Percentiles rank a stretch among this genome's conserved stretches.
These are phyloP conservation scores for Gastrolobium villosum DNA, from an alignment of 306 rosid genomes.

Conservation along the genomic window DNA sequence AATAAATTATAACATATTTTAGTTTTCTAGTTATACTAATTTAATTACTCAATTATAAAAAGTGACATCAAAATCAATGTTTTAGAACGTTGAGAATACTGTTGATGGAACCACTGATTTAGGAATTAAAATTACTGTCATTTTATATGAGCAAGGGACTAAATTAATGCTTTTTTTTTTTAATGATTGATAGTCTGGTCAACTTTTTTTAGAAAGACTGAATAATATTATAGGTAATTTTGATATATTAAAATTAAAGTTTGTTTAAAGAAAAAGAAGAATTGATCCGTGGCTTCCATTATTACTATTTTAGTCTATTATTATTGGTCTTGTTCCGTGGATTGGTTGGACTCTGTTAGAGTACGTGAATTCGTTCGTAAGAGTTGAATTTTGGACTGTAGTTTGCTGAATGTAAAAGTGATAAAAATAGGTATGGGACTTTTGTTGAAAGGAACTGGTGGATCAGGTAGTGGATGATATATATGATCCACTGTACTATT, in stretches of 20 bases:
- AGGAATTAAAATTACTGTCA: neutral
- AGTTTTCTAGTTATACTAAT: no score
- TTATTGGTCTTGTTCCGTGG: neutral
- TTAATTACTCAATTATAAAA: neutral
- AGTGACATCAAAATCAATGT: neutral
- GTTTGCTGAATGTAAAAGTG: slow-evolving; percentile 22
- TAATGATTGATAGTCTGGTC: no score
- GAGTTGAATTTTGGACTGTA: slow-evolving; percentile 31
- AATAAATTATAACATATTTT: no score
- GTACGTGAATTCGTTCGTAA: neutral
- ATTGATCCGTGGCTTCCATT: no score
- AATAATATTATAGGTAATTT: no score
- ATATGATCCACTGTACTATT: neutral
- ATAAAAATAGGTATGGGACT: slow-evolving; percentile 34
- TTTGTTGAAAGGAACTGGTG: slow-evolving; percentile 24
- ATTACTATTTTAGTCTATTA: neutral
- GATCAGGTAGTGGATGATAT: neutral
- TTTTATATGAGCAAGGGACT: neutral
- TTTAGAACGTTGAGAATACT: neutral
- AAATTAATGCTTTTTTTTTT: no score
- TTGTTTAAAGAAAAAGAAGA: neutral
- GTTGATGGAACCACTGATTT: neutral
- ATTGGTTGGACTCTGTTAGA: neutral
- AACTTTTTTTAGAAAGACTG: no score
- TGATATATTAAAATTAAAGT: no score